A percentile compares a stretch with the other conserved stretches of the same genome.
Conservation (phyloP, 495 filamentous ascomycete species). For the Podospora pseudopauciseta region DNA sequence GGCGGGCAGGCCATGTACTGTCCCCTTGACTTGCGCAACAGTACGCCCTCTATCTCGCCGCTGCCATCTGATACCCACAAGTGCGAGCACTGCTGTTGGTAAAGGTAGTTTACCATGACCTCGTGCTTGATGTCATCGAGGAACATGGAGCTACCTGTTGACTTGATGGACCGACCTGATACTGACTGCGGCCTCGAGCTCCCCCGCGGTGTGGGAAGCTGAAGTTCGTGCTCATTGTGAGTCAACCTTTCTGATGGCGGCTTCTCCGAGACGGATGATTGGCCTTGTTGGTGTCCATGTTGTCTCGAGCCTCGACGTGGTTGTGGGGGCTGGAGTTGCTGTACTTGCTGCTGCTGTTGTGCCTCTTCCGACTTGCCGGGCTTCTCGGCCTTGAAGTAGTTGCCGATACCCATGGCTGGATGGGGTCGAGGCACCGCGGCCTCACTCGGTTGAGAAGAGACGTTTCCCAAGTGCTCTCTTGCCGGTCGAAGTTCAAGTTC, state of each 20-base stretch:
- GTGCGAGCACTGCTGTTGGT: conserved; percentile 68
- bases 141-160: conserved; percentile 52
- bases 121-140: conserved; percentile 77
- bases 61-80: conserved; percentile 67
- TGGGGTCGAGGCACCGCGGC: conserved; percentile 12
- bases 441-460: not conserved
- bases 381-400: conserved; percentile 58
- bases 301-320: conserved; percentile 6
- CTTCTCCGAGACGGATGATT: conserved; percentile 28
- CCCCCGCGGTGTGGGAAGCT: conserved; percentile 42
- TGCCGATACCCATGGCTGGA: conserved; percentile 54
- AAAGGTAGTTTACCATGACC: conserved; percentile 78
- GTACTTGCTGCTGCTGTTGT: not conserved
- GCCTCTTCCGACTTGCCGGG: conserved; percentile 26
- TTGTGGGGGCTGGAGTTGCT: not conserved
- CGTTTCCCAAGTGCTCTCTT: not conserved
- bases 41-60: conserved; percentile 64
- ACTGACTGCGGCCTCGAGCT: conserved; percentile 51
- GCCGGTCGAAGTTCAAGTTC: not conserved
- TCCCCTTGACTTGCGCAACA: conserved; percentile 62
- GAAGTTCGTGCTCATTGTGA: conserved; percentile 42
- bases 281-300: conserved; percentile 5
- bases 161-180: conserved; percentile 44
- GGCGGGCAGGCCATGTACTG: conserved; percentile 68
- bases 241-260: conserved; percentile 14